A percentile compares a stretch with the other conserved stretches of the same genome.
Conservation (phyloP, 768 basidiomycete species). For the Nidularia sp. region DNA sequence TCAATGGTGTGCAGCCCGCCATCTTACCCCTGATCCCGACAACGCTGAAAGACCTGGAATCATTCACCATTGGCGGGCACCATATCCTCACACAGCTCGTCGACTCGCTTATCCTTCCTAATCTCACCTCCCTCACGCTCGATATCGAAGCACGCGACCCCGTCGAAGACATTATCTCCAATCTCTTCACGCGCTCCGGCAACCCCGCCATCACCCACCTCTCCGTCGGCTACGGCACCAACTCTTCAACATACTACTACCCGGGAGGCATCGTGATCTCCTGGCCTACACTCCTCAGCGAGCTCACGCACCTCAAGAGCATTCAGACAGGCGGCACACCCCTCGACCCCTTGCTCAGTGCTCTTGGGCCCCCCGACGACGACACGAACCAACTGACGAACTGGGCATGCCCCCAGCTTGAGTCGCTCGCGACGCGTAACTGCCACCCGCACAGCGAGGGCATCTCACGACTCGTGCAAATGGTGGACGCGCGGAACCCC, state of each 20-base stretch:
- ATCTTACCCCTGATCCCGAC: constrained; percentile 58
- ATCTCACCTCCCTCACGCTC: constrained; percentile 53
- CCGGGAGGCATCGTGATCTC: constrained; percentile 55
- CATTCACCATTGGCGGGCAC: constrained; percentile 62
- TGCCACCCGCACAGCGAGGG: constrained; percentile 66
- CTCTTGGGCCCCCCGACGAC: constrained; percentile 58
- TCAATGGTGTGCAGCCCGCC: constrained; percentile 54
- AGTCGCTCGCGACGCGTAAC: constrained; percentile 53
- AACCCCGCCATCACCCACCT: constrained; percentile 55
- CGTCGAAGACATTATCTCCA: constrained; percentile 65
- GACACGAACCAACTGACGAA: constrained; percentile 36
- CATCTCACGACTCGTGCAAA: constrained; percentile 62
- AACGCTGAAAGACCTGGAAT: constrained; percentile 49
- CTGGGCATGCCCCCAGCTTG: constrained; percentile 66
- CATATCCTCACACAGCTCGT: constrained; percentile 57
- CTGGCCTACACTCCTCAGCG: constrained; percentile 59
- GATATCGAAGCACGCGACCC: constrained; percentile 76
- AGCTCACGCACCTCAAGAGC: constrained; percentile 53
- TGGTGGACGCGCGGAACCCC: constrained; percentile 73
- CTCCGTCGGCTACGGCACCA: constrained; percentile 54
- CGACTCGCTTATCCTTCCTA: constrained; percentile 57
- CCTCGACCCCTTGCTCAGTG: constrained; percentile 57
- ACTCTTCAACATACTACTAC: constrained; percentile 48
- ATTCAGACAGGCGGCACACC: constrained; percentile 63
- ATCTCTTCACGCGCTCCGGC: constrained; percentile 56